Evolutionary conservation across 2,329 filamentous ascomycete genomes (phyloP).

Genomic region (Penicillium sp.): DNA sequence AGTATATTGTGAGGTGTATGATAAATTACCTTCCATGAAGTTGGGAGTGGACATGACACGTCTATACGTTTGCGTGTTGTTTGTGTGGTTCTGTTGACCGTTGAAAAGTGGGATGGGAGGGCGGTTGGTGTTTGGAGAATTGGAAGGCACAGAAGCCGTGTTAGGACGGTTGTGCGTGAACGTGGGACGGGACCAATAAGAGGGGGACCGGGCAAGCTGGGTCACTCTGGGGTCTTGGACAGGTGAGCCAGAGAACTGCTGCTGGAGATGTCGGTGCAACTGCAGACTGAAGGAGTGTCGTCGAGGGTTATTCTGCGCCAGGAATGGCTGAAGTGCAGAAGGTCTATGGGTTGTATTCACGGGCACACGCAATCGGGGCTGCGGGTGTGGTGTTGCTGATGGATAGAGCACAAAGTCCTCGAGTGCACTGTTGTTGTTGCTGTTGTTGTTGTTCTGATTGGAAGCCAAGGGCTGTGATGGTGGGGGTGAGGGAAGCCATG

Average conservation of each 20-base stretch:
- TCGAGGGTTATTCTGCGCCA: constrained; percentile 37
- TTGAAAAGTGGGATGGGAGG: constrained; percentile 43
- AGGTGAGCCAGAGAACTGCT: constrained; percentile 35
- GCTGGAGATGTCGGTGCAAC: constrained; percentile 35
- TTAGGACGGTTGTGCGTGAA: constrained; percentile 33
- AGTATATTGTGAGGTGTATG: constrained; percentile 10
- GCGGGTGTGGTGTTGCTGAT: constrained; percentile 26
- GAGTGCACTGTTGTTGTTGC: constrained; percentile 32
- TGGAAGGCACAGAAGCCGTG: constrained; percentile 41
- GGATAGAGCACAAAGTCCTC: constrained; percentile 50
- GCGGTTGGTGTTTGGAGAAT: constrained; percentile 36
- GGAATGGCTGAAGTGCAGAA: constrained; percentile 31
- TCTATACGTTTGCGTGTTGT: constrained; percentile 26
- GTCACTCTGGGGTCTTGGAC: constrained; percentile 41
- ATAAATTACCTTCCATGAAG: constrained; percentile 40
- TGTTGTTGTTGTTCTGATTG: constrained; percentile 34
- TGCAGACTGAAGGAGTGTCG: constrained; percentile 38
- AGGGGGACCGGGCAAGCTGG: constrained; percentile 41
- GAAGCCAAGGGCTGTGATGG: constrained; percentile 44
- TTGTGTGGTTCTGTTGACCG: constrained; percentile 33
- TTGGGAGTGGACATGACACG: constrained; percentile 43
- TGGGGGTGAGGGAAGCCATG: constrained; percentile 49
- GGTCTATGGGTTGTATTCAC: constrained; percentile 40
- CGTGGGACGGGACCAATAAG: constrained; percentile 38
- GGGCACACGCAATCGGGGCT: constrained; percentile 37